A percentile compares a stretch with the other conserved stretches of the same genome.
Conservation (phyloP, 345 rosid genomes). For the Iberis pinnata region DNA sequence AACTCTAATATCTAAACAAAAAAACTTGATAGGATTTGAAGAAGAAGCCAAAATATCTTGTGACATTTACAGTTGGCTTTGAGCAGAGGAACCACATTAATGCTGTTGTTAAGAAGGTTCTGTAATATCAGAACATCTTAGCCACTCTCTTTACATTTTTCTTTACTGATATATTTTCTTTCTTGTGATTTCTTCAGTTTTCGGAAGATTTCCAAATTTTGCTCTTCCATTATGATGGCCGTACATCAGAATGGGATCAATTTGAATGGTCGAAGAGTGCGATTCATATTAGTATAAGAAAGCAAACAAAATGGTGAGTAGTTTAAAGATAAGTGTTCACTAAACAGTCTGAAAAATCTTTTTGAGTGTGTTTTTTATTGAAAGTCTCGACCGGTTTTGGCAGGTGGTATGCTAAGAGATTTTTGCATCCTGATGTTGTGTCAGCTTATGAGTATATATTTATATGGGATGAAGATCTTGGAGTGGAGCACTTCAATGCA, state of each 20-base stretch:
- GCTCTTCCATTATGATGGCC: slow-evolving; percentile 90
- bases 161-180: slow-evolving; percentile 4
- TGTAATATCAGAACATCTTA: too few species aligned
- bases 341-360: slow-evolving; percentile 12
- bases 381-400: neutral
- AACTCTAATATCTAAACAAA: too few species aligned
- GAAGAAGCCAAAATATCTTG: slow-evolving; percentile 62
- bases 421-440: slow-evolving; percentile 92
- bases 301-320: slow-evolving; percentile 95
- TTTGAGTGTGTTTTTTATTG: too few species aligned
- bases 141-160: neutral
- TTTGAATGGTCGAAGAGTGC: slow-evolving; percentile 93
- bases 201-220: slow-evolving; percentile 66
- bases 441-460: slow-evolving; percentile 90
- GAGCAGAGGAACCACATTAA: slow-evolving; percentile 67
- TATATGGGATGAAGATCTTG: slow-evolving; percentile 97
- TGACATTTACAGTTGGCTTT: slow-evolving; percentile 83
- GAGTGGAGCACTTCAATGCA: slow-evolving; percentile 78
- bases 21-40: slow-evolving; percentile 90
- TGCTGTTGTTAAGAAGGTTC: slow-evolving; percentile 89
- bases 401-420: slow-evolving; percentile 99
- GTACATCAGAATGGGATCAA: slow-evolving; percentile 81
- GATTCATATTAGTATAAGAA: slow-evolving; percentile 72
- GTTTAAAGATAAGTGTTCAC: too few species aligned
- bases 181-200: slow-evolving; percentile 55